Evolutionary conservation across 768 basidiomycete species (phyloP).

Genomic region (Suillus clintonianus): DNA sequence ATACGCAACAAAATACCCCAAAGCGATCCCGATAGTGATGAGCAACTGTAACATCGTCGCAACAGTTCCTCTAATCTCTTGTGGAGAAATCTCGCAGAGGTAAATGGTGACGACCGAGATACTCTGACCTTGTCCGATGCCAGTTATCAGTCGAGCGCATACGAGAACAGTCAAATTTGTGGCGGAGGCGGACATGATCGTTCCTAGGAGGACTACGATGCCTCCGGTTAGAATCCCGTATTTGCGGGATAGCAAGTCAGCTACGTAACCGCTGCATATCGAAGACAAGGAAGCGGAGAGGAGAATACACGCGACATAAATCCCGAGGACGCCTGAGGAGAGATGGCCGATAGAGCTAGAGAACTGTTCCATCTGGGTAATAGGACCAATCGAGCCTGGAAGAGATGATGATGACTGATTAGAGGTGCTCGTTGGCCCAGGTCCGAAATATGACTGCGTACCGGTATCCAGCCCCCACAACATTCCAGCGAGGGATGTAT

Average conservation of each 20-base stretch:
- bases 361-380: conserved; percentile 51
- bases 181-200: conserved; percentile 39
- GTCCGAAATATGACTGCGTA: not conserved
- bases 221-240: conserved; percentile 45
- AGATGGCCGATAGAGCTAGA: conserved; percentile 36
- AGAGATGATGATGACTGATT: not conserved
- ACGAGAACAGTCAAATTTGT: conserved; percentile 39
- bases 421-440: not conserved
- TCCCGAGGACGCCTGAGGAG: conserved; percentile 40
- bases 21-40: conserved; percentile 44
- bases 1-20: conserved; percentile 33
- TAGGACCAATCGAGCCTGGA: conserved; percentile 41
- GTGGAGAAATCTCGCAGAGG: conserved; percentile 44
- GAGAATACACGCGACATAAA: conserved; percentile 45
- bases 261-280: conserved; percentile 41
- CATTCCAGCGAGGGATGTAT: conserved; percentile 29
- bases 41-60: conserved; percentile 44
- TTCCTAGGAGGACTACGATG: conserved; percentile 43
- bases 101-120: conserved; percentile 44
- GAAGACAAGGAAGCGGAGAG: conserved; percentile 44
- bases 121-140: conserved; percentile 48
- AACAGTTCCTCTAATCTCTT: conserved; percentile 41
- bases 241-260: conserved; percentile 49
- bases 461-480: conserved; percentile 35
- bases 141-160: conserved; percentile 46